Conservation (phyloP, 345 rosid species). For the Punica granatum region DNA sequence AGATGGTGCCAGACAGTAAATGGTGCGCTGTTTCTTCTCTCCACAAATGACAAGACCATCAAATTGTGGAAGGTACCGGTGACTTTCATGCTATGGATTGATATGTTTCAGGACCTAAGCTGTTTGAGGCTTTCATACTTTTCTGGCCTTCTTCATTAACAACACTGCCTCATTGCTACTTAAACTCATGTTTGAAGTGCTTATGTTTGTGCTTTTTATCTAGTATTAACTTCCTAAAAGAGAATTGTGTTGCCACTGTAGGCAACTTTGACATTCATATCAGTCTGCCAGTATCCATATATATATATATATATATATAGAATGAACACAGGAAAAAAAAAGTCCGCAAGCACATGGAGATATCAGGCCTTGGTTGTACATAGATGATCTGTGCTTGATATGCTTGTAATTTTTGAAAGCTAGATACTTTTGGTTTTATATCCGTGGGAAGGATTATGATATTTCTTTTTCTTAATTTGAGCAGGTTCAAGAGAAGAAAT, state of each 20-base stretch:
- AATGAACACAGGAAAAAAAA: too few relatives aligned
- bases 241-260: background rate
- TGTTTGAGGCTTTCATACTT: background rate
- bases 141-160: background rate
- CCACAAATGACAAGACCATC: slow-evolving; percentile 79
- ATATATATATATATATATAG: too few relatives aligned
- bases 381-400: background rate
- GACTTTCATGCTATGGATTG: background rate
- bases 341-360: background rate
- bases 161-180: background rate
- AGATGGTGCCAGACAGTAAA: slow-evolving; percentile 92
- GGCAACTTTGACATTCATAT: background rate
- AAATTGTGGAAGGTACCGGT: slow-evolving; percentile 82
- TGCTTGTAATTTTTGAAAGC: background rate
- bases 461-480: slow-evolving; percentile 4
- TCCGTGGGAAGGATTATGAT: background rate
- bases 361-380: background rate
- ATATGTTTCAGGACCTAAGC: background rate
- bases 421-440: background rate
- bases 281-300: too few relatives aligned
- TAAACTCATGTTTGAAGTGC: background rate
- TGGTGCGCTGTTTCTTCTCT: slow-evolving; percentile 75
- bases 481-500: slow-evolving; percentile 94
- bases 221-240: background rate
- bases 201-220: background rate